phyloP scores from a whole-genome alignment of 768 basidiomycete species.

The Lactarius sp. region DNA sequence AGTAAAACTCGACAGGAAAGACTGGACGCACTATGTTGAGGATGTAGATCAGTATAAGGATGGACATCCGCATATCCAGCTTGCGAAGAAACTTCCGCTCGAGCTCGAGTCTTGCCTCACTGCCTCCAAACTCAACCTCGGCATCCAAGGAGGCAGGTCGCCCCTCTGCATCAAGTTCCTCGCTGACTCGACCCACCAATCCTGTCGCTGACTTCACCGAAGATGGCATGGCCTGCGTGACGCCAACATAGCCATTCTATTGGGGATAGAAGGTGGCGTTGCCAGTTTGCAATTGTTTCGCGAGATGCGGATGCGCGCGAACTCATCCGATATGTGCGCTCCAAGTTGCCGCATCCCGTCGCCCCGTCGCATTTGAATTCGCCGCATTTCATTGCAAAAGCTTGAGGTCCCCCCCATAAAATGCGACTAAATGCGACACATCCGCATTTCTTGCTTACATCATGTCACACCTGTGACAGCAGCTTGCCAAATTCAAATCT shows the following conservation, averaged over 20 bases:
- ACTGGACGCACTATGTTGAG: conserved; percentile 40
- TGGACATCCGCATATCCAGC: conserved; percentile 41
- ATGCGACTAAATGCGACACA: too few species aligned
- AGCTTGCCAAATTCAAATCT: too few species aligned
- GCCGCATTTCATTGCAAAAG: too few species aligned
- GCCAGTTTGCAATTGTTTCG: too few species aligned
- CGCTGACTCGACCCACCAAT: background rate
- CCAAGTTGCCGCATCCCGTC: too few species aligned
- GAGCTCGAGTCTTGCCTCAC: conserved; percentile 35
- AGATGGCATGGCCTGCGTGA: conserved; percentile 18
- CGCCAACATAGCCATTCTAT: too few species aligned
- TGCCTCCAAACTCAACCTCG: conserved; percentile 37
- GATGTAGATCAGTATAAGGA: conserved; percentile 44
- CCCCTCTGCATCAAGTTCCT: background rate
- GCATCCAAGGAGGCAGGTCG: conserved; percentile 1
- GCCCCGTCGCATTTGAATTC: too few species aligned
- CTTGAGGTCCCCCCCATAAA: too few species aligned
- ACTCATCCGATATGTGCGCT: too few species aligned
- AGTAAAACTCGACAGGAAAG: background rate
- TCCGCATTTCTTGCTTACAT: too few species aligned
- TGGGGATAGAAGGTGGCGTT: conserved; percentile 23
- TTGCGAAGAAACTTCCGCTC: conserved; percentile 43
- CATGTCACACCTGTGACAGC: too few species aligned
- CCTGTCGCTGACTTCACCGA: conserved; percentile 8
- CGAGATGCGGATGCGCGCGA: too few species aligned